phyloP scores from a whole-genome alignment of 208 protist species.

The Angomonas ambiguus region DNA sequence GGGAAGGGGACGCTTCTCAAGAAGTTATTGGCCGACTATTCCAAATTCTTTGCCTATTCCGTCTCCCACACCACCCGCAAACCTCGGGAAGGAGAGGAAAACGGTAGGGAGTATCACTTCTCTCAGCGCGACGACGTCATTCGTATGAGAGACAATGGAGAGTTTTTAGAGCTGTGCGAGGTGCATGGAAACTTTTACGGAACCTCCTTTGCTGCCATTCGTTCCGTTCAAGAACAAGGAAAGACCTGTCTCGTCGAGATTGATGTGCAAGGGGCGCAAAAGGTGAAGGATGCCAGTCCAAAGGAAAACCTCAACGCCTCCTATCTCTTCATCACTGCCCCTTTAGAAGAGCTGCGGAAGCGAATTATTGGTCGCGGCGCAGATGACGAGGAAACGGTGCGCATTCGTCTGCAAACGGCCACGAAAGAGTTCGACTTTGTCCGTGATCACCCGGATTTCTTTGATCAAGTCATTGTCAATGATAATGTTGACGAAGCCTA shows the following conservation, averaged over 20 bases:
- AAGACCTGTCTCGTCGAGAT: slow-evolving; percentile 90
- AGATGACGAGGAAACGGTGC: slow-evolving; percentile 69
- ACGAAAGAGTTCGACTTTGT: slow-evolving; percentile 72
- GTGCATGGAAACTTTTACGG: slow-evolving; percentile 96
- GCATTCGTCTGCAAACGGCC: slow-evolving; percentile 71
- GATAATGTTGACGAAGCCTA: slow-evolving; percentile 71
- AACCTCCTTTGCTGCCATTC: slow-evolving; percentile 81
- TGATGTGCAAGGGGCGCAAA: slow-evolving; percentile 89
- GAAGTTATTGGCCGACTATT: slow-evolving; percentile 67
- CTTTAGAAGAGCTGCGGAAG: slow-evolving; percentile 69
- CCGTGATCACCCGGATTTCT: slow-evolving; percentile 63
- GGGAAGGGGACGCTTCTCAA: slow-evolving; percentile 92
- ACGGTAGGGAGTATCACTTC: slow-evolving; percentile 94
- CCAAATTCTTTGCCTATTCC: slow-evolving; percentile 81
- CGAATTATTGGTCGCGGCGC: slow-evolving; percentile 72
- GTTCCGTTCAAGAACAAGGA: slow-evolving; percentile 53
- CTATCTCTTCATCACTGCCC: slow-evolving; percentile 81
- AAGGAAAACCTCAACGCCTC: slow-evolving; percentile 25
- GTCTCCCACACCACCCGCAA: slow-evolving; percentile 92
- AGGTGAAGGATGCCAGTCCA: slow-evolving; percentile 28
- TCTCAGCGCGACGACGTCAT: slow-evolving; percentile 52
- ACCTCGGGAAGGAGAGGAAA: slow-evolving; percentile 74
- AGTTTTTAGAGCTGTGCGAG: slow-evolving; percentile 90
- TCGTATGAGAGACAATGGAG: slow-evolving; percentile 54
- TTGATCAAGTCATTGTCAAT: slow-evolving; percentile 65